Evolutionary conservation across 208 protist genomes (phyloP).

Genomic region (Acanthamoeba culbertsoni): DNA sequence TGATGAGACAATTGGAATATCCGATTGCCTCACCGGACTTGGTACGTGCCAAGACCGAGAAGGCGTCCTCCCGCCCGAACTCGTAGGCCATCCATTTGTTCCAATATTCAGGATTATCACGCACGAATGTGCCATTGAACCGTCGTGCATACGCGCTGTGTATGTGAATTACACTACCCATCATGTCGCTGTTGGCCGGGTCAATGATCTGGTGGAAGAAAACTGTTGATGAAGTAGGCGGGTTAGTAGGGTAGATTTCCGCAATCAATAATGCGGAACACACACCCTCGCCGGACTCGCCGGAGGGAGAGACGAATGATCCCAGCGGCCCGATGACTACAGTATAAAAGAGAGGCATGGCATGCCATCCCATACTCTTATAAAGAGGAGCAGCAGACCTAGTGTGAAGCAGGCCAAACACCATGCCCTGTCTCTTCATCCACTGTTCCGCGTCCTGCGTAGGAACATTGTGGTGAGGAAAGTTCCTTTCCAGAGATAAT

Average conservation of each 20-base stretch:
- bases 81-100: neutral
- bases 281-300: neutral
- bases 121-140: slow-evolving; percentile 12
- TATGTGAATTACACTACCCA: neutral
- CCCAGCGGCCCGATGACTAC: neutral
- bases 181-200: neutral
- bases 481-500: neutral
- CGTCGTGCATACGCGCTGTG: neutral
- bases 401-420: neutral
- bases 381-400: neutral
- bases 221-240: too few relatives aligned
- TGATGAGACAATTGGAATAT: neutral
- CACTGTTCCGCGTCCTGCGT: neutral
- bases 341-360: neutral
- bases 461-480: neutral
- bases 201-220: neutral
- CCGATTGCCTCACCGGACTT: neutral
- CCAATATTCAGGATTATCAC: neutral
- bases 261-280: too few relatives aligned
- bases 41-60: neutral
- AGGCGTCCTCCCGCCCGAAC: neutral
- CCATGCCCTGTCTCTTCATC: neutral
- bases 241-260: too few relatives aligned
- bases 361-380: neutral
- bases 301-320: neutral